Base-by-base conservation (phyloP, 83 land plant species). In the Thuja plicata region DNA sequence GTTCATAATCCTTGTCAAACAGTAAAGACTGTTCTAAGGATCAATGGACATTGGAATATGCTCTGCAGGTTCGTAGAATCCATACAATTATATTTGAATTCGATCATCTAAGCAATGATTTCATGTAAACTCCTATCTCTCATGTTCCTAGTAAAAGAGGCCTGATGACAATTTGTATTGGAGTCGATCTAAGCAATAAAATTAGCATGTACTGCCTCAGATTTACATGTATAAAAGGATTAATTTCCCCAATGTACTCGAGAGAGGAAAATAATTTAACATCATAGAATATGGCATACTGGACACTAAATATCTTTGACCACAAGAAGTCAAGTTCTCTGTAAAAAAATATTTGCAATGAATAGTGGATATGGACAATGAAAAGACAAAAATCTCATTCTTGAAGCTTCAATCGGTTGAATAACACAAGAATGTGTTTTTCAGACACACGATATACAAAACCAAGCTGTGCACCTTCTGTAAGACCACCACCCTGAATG, bases 401-500 rank as follows among this genome's bases (percentile, higher is more conserved):
- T 40, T 94, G 97, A 24, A 96, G 94, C 40, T 91, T 96, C 88
- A 98, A 92, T 52, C 99, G 92, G 87, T 95, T 93, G 92, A 98
- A 98, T 54, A 97, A 90, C 77, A 97, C 97, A 62, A 98, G 97
- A 71, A 98, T 94, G 89, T 96, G 98, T 66, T 94, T 95, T 81
- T 94, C 97, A 24, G 99, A 96, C 13, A 95, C 91, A 32, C 94
- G 88, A 85, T 96, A 98, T 10, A 98, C 95, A 89, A 98, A 98
- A 35, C 99, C 99, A 52, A 98, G 97, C 76, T 94, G 94, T 78
- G 99, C 96, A 30, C 99, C 99, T 89, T 92, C 94, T 86, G 95
- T 84, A 88, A 86, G 94, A 34, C 91, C 90, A 43, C 88, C 81
- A 48, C 87, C 90, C 94, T 92, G 91, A 43, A 89, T 46, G 55